Percentiles rank a stretch among this genome's conserved stretches.
Evolutionary conservation across 2,329 filamentous ascomycete genomes (phyloP).

Genomic region (Alternaria brassicicola): DNA sequence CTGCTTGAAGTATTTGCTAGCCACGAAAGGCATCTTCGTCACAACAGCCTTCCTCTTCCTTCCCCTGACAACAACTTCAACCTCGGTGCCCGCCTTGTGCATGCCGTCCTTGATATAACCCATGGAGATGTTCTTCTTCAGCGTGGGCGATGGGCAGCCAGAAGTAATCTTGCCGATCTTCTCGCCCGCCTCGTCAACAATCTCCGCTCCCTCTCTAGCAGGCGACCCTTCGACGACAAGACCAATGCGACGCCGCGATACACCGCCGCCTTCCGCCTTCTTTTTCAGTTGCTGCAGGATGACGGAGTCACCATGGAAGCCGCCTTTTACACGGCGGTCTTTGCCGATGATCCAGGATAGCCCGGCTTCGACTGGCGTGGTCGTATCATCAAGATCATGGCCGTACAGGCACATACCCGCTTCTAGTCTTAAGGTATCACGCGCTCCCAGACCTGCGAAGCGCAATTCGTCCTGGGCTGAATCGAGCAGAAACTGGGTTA

Average conservation of each 20-base stretch:
- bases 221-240: constrained; percentile 84
- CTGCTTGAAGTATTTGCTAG: constrained; percentile 71
- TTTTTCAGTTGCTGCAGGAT: constrained; percentile 79
- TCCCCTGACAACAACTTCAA: constrained; percentile 78
- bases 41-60: constrained; percentile 76
- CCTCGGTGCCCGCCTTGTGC: constrained; percentile 83
- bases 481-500: constrained; percentile 73
- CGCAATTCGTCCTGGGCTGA: constrained; percentile 69
- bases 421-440: constrained; percentile 91
- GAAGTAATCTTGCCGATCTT: constrained; percentile 83
- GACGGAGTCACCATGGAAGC: constrained; percentile 83
- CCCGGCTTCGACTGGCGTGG: constrained; percentile 70
- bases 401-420: constrained; percentile 99
- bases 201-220: constrained; percentile 84
- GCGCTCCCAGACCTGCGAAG: constrained; percentile 85
- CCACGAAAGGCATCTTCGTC: constrained; percentile 87
- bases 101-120: constrained; percentile 81
- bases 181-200: constrained; percentile 69
- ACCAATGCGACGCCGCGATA: constrained; percentile 76
- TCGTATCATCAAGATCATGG: constrained; percentile 87
- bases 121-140: constrained; percentile 95
- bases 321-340: constrained; percentile 69
- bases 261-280: constrained; percentile 73
- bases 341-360: constrained; percentile 85
- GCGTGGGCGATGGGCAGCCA: constrained; percentile 84